A percentile compares a stretch with the other conserved stretches of the same genome.
These are phyloP conservation scores for Pythium brachiatum DNA, from an alignment of 352 stramenopile species.

Conservation along the genomic window DNA sequence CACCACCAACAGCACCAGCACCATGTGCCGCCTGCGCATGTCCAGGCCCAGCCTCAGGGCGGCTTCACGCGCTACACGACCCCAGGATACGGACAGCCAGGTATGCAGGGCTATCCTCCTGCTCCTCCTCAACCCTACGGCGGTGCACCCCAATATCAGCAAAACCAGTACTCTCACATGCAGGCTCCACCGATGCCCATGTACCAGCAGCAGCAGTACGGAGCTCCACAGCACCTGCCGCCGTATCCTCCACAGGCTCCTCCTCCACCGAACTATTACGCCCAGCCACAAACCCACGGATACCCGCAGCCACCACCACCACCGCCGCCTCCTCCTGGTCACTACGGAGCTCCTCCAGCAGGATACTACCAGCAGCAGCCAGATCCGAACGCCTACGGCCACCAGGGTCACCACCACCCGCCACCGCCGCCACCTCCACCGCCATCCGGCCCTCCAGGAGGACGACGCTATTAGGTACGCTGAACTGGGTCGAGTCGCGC, in stretches of 20 bases:
- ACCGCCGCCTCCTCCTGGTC: conserved; percentile 11
- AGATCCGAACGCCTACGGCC: conserved; percentile 13
- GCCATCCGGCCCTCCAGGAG: conserved; percentile 15
- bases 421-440: conserved; percentile 23
- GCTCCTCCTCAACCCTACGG: conserved; percentile 7
- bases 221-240: conserved; percentile 11
- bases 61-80: conserved; percentile 30
- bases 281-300: conserved; percentile 8
- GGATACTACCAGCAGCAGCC: conserved; percentile 24
- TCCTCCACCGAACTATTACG: conserved; percentile 24
- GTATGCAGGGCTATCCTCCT: conserved; percentile 9
- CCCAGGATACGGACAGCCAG: conserved; percentile 22
- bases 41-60: conserved; percentile 27
- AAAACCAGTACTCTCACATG: conserved; percentile 11
- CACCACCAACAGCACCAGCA: conserved; percentile 4
- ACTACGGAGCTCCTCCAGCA: conserved; percentile 15
- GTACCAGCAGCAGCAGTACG: conserved; percentile 17
- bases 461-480: conserved; percentile 12
- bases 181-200: conserved; percentile 19
- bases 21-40: neutral
- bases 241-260: conserved; percentile 22
- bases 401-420: conserved; percentile 15
- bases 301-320: conserved; percentile 19
- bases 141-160: conserved; percentile 20
- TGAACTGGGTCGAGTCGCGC: neutral